Evolutionary conservation across 345 rosid genomes (phyloP).

Genomic region (Hibiscus syriacus): DNA sequence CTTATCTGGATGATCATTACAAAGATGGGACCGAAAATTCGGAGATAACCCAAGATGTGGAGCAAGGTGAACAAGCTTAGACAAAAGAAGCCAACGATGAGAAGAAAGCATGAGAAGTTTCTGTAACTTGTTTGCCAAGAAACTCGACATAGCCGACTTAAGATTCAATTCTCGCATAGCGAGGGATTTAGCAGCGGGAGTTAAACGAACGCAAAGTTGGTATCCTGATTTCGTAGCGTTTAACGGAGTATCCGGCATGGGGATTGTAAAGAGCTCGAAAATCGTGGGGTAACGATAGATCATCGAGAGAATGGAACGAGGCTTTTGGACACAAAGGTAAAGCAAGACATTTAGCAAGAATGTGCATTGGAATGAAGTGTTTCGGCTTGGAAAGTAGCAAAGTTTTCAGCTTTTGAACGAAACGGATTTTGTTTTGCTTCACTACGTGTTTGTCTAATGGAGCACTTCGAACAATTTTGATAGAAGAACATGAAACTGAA

Average conservation of each 20-base stretch:
- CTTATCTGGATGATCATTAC: slow-evolving; percentile 67
- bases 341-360: slow-evolving; percentile 65
- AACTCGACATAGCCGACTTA: slow-evolving; percentile 44
- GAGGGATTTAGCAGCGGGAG: slow-evolving; percentile 57
- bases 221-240: slow-evolving; percentile 59
- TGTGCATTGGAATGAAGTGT: slow-evolving; percentile 58
- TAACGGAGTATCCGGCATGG: slow-evolving; percentile 57
- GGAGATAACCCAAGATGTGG: slow-evolving; percentile 88
- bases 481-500: slow-evolving; percentile 37
- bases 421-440: slow-evolving; percentile 59
- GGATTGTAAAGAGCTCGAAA: slow-evolving; percentile 63
- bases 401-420: slow-evolving; percentile 72
- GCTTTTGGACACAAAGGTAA: slow-evolving; percentile 47
- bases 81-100: slow-evolving; percentile 56
- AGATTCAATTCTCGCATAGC: slow-evolving; percentile 47
- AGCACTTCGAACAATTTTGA: slow-evolving; percentile 59
- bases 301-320: slow-evolving; percentile 47
- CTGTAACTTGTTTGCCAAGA: slow-evolving; percentile 65
- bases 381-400: slow-evolving; percentile 79
- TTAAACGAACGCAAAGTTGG: slow-evolving; percentile 74
- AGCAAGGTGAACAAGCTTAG: slow-evolving; percentile 78
- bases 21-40: slow-evolving; percentile 77
- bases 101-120: slow-evolving; percentile 86
- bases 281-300: slow-evolving; percentile 75
- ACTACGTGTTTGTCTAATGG: slow-evolving; percentile 66